Conservation (phyloP, 306 rosid species). For the Prinsepia uniflora region DNA sequence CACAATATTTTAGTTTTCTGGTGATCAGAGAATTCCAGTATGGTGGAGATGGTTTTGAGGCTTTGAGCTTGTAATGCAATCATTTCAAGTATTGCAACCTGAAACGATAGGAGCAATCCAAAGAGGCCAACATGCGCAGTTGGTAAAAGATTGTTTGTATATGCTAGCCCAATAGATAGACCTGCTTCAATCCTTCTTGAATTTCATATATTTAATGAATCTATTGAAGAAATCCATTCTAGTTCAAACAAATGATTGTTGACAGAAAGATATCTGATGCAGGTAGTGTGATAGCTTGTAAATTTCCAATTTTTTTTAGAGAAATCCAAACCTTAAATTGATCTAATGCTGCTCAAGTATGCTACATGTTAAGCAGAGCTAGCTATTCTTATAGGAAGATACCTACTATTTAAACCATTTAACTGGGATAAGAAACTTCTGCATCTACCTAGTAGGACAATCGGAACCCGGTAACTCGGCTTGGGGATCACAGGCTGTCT, state of each 20-base stretch:
- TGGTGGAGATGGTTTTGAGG: conserved; percentile 22
- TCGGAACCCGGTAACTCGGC: conserved; percentile 85
- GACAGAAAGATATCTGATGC: not conserved
- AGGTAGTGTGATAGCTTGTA: not conserved
- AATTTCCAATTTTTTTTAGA: not conserved
- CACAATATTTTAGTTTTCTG: not conserved
- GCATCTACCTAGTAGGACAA: conserved; percentile 75
- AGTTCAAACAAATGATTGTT: conserved; percentile 11
- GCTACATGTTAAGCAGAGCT: not conserved
- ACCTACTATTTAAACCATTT: not conserved
- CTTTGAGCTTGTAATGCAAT: not conserved
- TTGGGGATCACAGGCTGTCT: conserved; percentile 78
- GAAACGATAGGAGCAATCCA: conserved; percentile 80
- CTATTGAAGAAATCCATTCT: not conserved
- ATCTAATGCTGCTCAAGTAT: not conserved
- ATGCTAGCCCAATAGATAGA: conserved; percentile 72
- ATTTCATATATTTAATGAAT: conserved; percentile 3
- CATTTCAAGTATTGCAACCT: conserved; percentile 42
- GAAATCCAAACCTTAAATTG: not conserved
- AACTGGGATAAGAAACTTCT: conserved; percentile 4
- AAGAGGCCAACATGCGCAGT: conserved; percentile 83
- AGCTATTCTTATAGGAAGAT: no score
- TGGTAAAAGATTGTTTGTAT: conserved; percentile 67
- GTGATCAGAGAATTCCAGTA: conserved; percentile 5
- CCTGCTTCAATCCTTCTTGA: conserved; percentile 45